phyloP scores from a whole-genome alignment of 805 yeast species.

The Zygotorulaspora chibaensis region DNA sequence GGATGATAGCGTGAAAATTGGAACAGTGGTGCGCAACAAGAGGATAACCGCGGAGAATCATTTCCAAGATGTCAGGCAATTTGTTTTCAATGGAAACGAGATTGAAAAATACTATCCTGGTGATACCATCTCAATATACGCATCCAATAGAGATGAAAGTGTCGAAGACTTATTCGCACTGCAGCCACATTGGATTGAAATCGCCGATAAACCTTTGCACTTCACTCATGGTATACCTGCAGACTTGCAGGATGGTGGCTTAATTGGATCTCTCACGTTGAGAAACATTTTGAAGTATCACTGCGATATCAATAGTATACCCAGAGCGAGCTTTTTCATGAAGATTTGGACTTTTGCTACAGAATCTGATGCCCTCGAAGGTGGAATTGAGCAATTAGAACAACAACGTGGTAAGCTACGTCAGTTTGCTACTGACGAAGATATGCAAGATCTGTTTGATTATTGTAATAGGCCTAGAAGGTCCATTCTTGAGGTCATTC shows the following conservation, averaged over 20 bases:
- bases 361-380: conserved; percentile 38
- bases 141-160: conserved; percentile 58
- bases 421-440: conserved; percentile 69
- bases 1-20: conserved; percentile 32
- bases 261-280: conserved; percentile 59
- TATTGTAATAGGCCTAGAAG: conserved; percentile 93
- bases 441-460: conserved; percentile 76
- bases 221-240: conserved; percentile 27
- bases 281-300: conserved; percentile 72
- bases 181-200: conserved; percentile 64
- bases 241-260: conserved; percentile 52
- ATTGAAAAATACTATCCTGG: conserved; percentile 58
- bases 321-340: conserved; percentile 77
- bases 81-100: conserved; percentile 40
- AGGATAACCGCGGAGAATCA: conserved; percentile 69
- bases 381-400: conserved; percentile 35
- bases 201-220: conserved; percentile 55
- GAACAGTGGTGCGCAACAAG: conserved; percentile 45
- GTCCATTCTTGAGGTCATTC: conserved; percentile 74
- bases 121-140: conserved; percentile 74
- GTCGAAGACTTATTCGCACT: conserved; percentile 61
- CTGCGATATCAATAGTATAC: conserved; percentile 76
- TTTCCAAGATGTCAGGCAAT: conserved; percentile 83
- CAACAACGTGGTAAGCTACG: conserved; percentile 70
- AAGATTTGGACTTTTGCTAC: conserved; percentile 69